Evolutionary conservation across 768 basidiomycete genomes (phyloP).

Genomic region (Psilocybe tampanensis): DNA sequence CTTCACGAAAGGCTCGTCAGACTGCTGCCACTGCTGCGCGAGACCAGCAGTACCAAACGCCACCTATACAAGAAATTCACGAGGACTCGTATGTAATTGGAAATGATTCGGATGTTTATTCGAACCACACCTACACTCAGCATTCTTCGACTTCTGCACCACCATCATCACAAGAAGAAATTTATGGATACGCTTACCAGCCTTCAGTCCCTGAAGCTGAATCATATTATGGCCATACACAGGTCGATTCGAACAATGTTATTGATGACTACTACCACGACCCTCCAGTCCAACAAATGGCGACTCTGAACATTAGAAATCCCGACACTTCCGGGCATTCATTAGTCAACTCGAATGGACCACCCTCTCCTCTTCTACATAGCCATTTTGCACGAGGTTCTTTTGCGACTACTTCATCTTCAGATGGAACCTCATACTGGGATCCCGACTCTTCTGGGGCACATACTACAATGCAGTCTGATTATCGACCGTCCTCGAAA

Average conservation of each 20-base stretch:
- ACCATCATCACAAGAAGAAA: background rate
- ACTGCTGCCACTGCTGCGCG: constrained; percentile 6
- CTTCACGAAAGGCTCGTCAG: constrained; percentile 39
- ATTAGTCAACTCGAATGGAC: constrained; percentile 6
- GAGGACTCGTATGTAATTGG: background rate
- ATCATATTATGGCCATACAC: constrained; percentile 2
- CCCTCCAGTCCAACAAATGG: constrained; percentile 4
- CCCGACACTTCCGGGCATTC: background rate
- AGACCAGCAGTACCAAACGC: constrained; percentile 16
- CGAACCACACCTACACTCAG: background rate
- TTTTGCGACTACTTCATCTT: constrained; percentile 40
- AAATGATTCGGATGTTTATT: background rate
- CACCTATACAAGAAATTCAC: background rate
- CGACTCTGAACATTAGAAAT: constrained; percentile 10
- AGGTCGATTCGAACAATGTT: background rate
- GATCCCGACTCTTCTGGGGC: constrained; percentile 17
- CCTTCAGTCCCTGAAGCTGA: background rate
- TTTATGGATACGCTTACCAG: constrained; percentile 5
- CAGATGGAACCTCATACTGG: constrained; percentile 38
- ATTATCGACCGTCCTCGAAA: background rate
- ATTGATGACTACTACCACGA: constrained; percentile 1
- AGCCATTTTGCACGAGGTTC: constrained; percentile 47
- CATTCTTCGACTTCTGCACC: background rate
- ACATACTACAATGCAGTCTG: constrained; percentile 1
- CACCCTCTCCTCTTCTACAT: constrained; percentile 48